phyloP scores from a whole-genome alignment of 1,139 yeast genomes.

The Yamadazyma diddensiae region DNA sequence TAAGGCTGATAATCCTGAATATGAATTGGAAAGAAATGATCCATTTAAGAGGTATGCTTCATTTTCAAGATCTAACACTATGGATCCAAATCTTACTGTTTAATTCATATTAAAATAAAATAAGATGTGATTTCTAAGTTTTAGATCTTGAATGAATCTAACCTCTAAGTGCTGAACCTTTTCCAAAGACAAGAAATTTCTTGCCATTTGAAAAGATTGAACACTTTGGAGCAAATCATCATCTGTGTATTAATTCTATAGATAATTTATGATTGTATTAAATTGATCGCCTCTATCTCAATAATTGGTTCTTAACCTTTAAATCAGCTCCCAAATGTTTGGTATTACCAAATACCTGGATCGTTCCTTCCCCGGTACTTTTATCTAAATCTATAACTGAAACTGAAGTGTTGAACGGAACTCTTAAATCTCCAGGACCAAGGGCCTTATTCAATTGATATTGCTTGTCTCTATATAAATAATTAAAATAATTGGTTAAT shows the following conservation, averaged over 20 bases:
- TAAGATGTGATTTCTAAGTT: background rate
- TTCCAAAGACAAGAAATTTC: background rate
- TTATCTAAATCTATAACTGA: conserved; percentile 57
- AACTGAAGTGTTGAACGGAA: conserved; percentile 72
- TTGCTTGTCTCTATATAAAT: conserved; percentile 35
- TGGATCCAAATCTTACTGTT: conserved; percentile 13
- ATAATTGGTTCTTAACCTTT: conserved; percentile 48
- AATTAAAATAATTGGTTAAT: conserved; percentile 56
- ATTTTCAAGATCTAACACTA: conserved; percentile 46
- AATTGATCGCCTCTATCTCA: conserved; percentile 19
- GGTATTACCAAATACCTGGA: conserved; percentile 57
- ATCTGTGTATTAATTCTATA: too few species aligned
- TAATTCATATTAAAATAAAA: background rate
- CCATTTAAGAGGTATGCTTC: conserved; percentile 65
- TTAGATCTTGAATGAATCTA: conserved; percentile 6
- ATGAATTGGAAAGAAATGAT: conserved; percentile 60
- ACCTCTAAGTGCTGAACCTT: conserved; percentile 12
- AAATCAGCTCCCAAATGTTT: conserved; percentile 60
- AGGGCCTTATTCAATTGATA: conserved; percentile 38
- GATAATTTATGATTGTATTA: too few species aligned
- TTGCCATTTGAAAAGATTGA: conserved; percentile 1
- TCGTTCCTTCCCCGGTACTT: conserved; percentile 33
- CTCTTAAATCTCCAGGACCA: conserved; percentile 45
- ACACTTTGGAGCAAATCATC: conserved; percentile 2
- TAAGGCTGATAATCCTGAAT: conserved; percentile 55